These are phyloP conservation scores for Pachysandra terminalis DNA, from an alignment of 164 flowering plant genomes.

Conservation along the genomic window DNA sequence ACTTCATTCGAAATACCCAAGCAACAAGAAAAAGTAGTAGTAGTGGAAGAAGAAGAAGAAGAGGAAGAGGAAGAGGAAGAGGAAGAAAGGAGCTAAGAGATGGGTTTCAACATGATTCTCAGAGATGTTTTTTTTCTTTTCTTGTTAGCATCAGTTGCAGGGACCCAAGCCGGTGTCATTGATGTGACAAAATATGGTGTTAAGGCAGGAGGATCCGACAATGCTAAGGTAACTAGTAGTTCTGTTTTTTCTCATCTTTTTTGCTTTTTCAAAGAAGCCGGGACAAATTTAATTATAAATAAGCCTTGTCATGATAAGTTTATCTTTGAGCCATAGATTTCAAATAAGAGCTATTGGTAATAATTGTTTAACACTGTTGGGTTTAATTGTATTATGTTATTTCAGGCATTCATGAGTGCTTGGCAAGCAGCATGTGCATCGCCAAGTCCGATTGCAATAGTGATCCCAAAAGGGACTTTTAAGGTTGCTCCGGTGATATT, in stretches of 20 bases:
- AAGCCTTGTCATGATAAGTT: slow-evolving; percentile 8
- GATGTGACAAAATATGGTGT: slow-evolving; percentile 26
- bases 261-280: no score
- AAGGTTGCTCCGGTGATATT: slow-evolving; percentile 14
- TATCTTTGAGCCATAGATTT: no score
- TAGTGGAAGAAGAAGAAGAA: no score
- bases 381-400: neutral
- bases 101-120: neutral
- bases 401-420: slow-evolving; percentile 20
- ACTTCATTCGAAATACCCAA: neutral
- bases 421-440: slow-evolving; percentile 23
- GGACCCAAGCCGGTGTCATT: neutral
- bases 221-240: no score
- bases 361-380: neutral
- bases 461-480: slow-evolving; percentile 24
- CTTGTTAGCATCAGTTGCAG: neutral
- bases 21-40: neutral
- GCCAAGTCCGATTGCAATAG: neutral
- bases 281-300: slow-evolving; percentile 19
- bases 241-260: no score
- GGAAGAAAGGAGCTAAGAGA: neutral
- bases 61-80: no score
- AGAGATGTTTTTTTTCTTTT: neutral
- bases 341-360: neutral
- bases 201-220: slow-evolving; percentile 10